Evolutionary conservation across 441 rosid genomes (phyloP), one percentile per base, ranked within the genome.

Genomic region (Erodium trifolium): DNA sequence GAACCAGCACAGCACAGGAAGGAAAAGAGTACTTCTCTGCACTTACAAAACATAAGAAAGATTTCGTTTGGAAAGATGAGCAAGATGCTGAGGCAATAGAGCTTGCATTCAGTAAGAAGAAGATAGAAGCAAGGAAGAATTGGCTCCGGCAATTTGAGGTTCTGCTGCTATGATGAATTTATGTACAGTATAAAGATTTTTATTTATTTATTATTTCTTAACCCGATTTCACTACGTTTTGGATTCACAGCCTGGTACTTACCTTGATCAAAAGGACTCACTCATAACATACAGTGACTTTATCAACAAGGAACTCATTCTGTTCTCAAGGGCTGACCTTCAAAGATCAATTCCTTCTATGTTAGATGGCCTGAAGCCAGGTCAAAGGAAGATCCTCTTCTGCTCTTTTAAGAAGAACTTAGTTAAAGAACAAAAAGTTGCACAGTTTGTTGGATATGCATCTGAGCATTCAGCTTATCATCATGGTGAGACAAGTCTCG

Each of bases 51-150:
- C 97, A 92, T 85, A 86, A 79, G 84, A 94, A 94, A 71, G 98
- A 94, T 78, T 94, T 94, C 68, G 47, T 84, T 10, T 92, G 99
- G 99, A 75, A 59, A 49, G 80, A 80, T 75, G 94, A 94, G 4
- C 81, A 81, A 72, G 99, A 94, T 67, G 98, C 96, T 34, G 88
- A 92, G 3, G 85, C 94, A n/a, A 94, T 94, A 65, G 99, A 94
- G 79, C 96, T 94, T 63, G 99, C 99, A 2, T 94, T 94, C 74
- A 94, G 99, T 77, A 94, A 90, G 82, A 94, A 88, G 85, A 94
- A 92, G 82, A 86, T 90, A 0, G 99, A 94, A 63, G 97, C 93
- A 34, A 88, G 99, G 70, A 94, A 94, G 77, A 86, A 76, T 68
- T 94, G 99, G 99, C 91, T 94, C 65, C 79, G 84, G 17, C 87